phyloP scores from a whole-genome alignment of 768 basidiomycete genomes.

The Mycena alexandri region DNA sequence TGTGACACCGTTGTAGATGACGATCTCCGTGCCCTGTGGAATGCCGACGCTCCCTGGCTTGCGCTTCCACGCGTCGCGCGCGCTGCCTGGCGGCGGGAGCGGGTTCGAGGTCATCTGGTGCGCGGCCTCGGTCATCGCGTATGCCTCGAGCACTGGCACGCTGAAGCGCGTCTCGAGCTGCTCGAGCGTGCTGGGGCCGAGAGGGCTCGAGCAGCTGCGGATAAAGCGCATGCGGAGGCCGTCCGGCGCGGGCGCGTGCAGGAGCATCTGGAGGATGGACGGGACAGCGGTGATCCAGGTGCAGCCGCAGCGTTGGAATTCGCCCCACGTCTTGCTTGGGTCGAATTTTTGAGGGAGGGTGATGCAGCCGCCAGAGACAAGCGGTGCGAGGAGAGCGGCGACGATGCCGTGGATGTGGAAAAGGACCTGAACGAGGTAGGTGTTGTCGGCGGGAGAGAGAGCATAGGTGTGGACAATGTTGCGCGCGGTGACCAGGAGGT shows the following conservation, averaged over 20 bases:
- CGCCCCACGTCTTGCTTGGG: conserved; percentile 20
- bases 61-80: neutral
- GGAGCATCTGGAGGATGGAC: conserved; percentile 17
- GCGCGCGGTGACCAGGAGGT: conserved; percentile 25
- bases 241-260: conserved; percentile 15
- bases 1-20: conserved; percentile 4
- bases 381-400: conserved; percentile 17
- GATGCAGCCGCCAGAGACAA: conserved; percentile 19
- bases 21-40: conserved; percentile 21
- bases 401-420: conserved; percentile 28
- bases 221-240: conserved; percentile 9
- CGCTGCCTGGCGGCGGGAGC: neutral
- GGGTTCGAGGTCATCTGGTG: conserved; percentile 28
- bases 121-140: conserved; percentile 24
- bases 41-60: conserved; percentile 20
- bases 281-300: conserved; percentile 25
- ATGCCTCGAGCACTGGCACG: conserved; percentile 22
- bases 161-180: conserved; percentile 20
- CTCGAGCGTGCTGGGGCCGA: conserved; percentile 22
- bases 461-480: conserved; percentile 27
- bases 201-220: conserved; percentile 26
- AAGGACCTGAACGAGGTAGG: conserved; percentile 26
- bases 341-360: conserved; percentile 16
- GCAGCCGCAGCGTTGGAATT: conserved; percentile 12
- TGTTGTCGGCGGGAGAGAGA: conserved; percentile 20